These are phyloP conservation scores for Petrea volubilis DNA, from an alignment of 257 asterid genomes.

Conservation along the genomic window DNA sequence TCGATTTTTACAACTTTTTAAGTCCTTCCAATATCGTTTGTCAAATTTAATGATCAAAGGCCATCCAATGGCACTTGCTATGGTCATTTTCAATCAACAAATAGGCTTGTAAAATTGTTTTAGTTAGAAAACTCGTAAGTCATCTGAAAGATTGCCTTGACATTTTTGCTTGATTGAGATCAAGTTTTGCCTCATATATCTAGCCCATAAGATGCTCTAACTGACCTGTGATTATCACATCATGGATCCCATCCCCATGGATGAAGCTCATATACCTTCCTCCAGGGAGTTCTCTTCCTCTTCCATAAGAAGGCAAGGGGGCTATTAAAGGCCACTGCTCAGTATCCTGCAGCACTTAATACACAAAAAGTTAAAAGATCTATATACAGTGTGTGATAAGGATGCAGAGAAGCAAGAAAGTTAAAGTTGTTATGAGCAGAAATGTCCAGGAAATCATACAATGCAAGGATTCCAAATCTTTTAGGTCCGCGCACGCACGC, in stretches of 20 bases:
- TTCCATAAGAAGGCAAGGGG: conserved; percentile 79
- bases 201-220: conserved; percentile 12
- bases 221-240: conserved; percentile 67
- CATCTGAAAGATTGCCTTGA: background rate
- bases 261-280: conserved; percentile 67
- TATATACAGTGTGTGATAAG: background rate
- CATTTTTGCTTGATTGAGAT: background rate
- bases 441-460: background rate
- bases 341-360: conserved; percentile 53
- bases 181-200: background rate
- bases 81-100: background rate
- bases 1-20: background rate
- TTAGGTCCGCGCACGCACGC: no score
- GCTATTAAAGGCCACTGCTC: conserved; percentile 50
- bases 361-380: background rate
- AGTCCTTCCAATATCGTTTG: background rate
- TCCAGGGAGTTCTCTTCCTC: conserved; percentile 71
- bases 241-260: conserved; percentile 56
- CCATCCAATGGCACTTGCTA: background rate
- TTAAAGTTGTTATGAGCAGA: background rate
- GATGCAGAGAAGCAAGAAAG: background rate
- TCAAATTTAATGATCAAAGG: background rate
- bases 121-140: background rate
- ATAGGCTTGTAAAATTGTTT: background rate
- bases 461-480: background rate